phyloP scores from a whole-genome alignment of 768 basidiomycete species.

The Panaeolus cyanescens region DNA sequence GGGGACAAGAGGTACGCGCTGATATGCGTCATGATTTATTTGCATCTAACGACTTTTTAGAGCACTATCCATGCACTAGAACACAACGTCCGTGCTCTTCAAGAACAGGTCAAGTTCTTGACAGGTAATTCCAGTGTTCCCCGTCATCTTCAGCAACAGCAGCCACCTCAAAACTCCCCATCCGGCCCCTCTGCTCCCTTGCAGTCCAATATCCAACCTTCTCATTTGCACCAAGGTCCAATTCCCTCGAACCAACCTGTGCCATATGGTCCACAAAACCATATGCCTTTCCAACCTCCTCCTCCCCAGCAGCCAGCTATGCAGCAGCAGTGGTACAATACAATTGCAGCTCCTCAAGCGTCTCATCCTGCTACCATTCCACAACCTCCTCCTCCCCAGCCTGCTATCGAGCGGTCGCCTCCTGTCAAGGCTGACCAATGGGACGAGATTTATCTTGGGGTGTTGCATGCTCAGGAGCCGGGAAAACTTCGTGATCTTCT shows the following conservation, averaged over 20 bases:
- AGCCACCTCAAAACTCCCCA: conserved; percentile 42
- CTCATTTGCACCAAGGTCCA: conserved; percentile 46
- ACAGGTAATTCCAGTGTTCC: conserved; percentile 51
- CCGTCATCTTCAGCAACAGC: conserved; percentile 40
- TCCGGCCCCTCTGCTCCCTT: conserved; percentile 37
- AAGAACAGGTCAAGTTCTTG: conserved; percentile 84
- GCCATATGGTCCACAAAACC: conserved; percentile 37
- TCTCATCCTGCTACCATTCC: conserved; percentile 79
- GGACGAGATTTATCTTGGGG: conserved; percentile 81
- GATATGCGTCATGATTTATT: not conserved
- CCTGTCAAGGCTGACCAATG: conserved; percentile 72
- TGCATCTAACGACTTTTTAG: conserved; percentile 33
- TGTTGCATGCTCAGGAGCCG: conserved; percentile 74
- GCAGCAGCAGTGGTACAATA: conserved; percentile 62
- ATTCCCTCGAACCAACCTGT: conserved; percentile 41
- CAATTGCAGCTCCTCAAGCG: conserved; percentile 80
- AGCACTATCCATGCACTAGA: conserved; percentile 79
- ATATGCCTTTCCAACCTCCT: conserved; percentile 35
- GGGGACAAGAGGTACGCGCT: conserved; percentile 73
- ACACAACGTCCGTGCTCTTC: conserved; percentile 69
- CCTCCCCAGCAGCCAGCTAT: conserved; percentile 38
- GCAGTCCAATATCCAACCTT: conserved; percentile 34
- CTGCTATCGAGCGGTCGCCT: conserved; percentile 48
- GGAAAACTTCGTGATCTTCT: conserved; percentile 76
- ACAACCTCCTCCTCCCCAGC: conserved; percentile 41